Conservation (phyloP, 1,284 basidiomycete species). For the Puccinia sorghi region DNA sequence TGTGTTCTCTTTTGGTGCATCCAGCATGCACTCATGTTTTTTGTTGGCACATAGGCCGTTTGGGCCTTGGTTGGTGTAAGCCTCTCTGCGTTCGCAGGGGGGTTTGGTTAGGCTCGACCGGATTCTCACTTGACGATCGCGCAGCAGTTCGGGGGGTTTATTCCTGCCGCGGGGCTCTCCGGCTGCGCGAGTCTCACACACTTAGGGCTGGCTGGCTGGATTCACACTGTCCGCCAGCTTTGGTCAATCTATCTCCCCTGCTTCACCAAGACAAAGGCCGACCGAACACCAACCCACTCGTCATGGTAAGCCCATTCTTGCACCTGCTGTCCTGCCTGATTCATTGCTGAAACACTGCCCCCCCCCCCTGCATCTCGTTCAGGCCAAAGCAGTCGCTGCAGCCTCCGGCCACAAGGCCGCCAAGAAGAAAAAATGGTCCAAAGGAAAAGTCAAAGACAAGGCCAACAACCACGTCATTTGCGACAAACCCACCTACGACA, state of each 20-base stretch:
- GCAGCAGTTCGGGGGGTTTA: too few relatives aligned
- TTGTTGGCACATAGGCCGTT: too few relatives aligned
- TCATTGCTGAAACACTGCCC: background rate
- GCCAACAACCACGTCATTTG: constrained; percentile 79
- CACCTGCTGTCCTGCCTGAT: background rate
- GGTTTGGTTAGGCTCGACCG: too few relatives aligned
- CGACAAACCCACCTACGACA: constrained; percentile 72
- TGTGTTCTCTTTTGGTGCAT: too few relatives aligned
- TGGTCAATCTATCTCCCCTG: background rate
- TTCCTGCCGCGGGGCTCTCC: background rate
- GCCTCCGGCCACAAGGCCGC: constrained; percentile 74
- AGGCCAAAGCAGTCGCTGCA: constrained; percentile 57
- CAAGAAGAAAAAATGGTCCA: constrained; percentile 99
- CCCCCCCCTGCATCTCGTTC: background rate
- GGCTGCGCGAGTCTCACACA: constrained; percentile 12
- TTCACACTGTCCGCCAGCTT: background rate
- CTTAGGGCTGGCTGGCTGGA: background rate
- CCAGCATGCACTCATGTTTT: too few relatives aligned
- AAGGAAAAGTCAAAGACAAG: constrained; percentile 65
- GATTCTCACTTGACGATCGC: too few relatives aligned
- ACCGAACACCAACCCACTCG: background rate
- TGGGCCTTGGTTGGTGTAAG: too few relatives aligned
- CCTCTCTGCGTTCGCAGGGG: too few relatives aligned
- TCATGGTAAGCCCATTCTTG: background rate
- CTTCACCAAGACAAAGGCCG: background rate